Evolutionary conservation across 305 asterid genomes (phyloP).

Genomic region (Fraxinus sp.): DNA sequence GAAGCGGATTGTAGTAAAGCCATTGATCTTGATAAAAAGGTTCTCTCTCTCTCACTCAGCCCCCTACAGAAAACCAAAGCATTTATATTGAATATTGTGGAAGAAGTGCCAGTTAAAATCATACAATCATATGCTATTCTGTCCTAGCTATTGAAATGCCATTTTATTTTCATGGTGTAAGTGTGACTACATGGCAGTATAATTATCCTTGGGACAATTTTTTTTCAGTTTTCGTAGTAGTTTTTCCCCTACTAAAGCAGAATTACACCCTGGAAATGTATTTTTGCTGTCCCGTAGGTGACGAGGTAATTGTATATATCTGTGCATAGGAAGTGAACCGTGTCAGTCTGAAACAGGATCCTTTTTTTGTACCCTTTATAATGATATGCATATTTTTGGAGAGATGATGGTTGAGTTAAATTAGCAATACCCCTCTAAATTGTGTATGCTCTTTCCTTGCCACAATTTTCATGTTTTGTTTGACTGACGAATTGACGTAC

Average conservation of each 20-base stretch:
- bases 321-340: background rate
- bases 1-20: constrained; percentile 89
- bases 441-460: background rate
- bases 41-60: constrained; percentile 25
- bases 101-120: background rate
- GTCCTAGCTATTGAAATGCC: background rate
- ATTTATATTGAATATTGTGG: constrained; percentile 3
- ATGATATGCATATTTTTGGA: background rate
- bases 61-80: background rate
- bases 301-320: background rate
- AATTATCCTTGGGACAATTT: background rate
- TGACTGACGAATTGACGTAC: background rate
- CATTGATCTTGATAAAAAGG: constrained; percentile 91
- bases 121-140: background rate
- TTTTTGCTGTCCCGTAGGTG: background rate
- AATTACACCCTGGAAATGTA: background rate
- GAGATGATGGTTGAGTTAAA: background rate
- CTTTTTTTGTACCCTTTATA: background rate
- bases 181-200: background rate
- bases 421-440: background rate
- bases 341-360: background rate
- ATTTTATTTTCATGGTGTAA: background rate
- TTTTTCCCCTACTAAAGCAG: background rate
- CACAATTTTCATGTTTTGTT: background rate
- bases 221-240: background rate